Evolutionary conservation across 2,329 filamentous ascomycete genomes (phyloP).

Genomic region (Aspergillus aculeatinus): DNA sequence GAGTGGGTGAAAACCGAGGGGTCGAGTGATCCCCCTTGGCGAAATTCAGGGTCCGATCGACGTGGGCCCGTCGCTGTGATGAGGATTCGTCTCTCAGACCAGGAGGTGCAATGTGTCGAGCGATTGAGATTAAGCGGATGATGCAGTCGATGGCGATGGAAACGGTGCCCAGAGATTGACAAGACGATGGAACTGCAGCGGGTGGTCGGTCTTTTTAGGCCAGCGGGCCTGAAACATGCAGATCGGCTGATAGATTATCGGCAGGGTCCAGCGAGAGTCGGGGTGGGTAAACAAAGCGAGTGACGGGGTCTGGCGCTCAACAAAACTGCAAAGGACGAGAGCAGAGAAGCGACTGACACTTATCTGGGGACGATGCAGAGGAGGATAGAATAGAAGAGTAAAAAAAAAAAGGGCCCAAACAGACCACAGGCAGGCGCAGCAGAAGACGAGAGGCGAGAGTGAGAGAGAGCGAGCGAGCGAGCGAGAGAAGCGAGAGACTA

Average conservation of each 20-base stretch:
- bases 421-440: background rate
- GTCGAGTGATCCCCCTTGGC: constrained; percentile 12
- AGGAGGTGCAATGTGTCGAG: background rate
- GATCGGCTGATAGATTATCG: constrained; percentile 20
- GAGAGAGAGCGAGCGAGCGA: constrained; percentile 11
- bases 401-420: constrained; percentile 3
- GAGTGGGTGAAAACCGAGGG: constrained; percentile 1
- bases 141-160: background rate
- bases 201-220: constrained; percentile 9
- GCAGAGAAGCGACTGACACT: background rate
- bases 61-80: constrained; percentile 3
- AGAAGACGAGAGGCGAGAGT: constrained; percentile 8
- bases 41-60: constrained; percentile 10
- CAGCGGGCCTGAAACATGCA: constrained; percentile 21
- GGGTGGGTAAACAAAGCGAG: constrained; percentile 26
- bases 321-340: background rate
- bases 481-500: constrained; percentile 13
- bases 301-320: constrained; percentile 15
- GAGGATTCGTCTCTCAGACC: background rate
- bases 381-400: constrained; percentile 7
- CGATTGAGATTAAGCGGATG: background rate
- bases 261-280: constrained; percentile 15
- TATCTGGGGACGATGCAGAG: background rate
- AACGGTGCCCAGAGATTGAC: background rate
- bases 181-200: constrained; percentile 5